Evolutionary conservation across 2,329 filamentous ascomycete genomes (phyloP).

Genomic region (Nectriaceae sp.): DNA sequence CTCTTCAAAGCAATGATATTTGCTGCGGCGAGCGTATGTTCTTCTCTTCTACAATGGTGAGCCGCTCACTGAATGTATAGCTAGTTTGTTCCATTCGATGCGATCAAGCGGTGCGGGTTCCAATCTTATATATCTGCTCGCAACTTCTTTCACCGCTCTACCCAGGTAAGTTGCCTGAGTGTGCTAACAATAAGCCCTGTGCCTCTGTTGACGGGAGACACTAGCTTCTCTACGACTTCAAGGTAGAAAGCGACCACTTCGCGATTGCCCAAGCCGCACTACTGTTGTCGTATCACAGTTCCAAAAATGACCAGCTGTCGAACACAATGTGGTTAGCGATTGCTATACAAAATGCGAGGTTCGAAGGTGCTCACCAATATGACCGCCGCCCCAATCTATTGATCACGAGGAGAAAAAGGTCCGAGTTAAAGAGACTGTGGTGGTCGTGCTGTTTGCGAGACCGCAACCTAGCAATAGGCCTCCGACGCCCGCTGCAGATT

Average conservation of each 20-base stretch:
- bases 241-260: neutral
- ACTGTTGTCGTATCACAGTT: neutral
- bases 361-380: neutral
- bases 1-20: neutral
- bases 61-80: neutral
- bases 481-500: neutral
- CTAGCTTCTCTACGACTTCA: slow-evolving; percentile 3
- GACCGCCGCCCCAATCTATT: no score
- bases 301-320: neutral
- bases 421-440: neutral
- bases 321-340: neutral
- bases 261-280: neutral
- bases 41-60: no score
- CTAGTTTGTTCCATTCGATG: no score
- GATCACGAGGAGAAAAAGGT: neutral
- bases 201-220: no score
- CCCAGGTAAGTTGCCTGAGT: neutral
- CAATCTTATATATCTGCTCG: neutral
- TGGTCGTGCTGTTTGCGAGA: neutral
- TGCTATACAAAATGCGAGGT: neutral
- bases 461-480: neutral
- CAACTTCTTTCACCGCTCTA: neutral
- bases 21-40: neutral
- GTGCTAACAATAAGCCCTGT: no score
- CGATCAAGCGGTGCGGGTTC: no score